Evolutionary conservation across 805 yeast genomes (phyloP), one percentile per base, ranked within the genome.

Genomic region (Ogataea haglerorum): DNA sequence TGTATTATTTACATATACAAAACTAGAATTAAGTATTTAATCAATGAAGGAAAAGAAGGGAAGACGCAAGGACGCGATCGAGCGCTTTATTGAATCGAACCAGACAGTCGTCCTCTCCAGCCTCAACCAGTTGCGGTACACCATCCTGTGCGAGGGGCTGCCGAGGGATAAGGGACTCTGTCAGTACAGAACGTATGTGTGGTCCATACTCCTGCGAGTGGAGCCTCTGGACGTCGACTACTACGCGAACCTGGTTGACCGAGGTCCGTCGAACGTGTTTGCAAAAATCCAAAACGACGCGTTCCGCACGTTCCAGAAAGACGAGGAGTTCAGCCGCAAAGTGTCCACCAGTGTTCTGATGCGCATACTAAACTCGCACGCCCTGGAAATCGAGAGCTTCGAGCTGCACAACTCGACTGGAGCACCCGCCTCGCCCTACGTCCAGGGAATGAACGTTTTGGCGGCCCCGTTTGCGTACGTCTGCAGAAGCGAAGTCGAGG

Each of bases 391-490:
- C n/a, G 58, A 53, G 14, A 50, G 49, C 5, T 28, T 40, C n/a
- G 37, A 40, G 17, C 33, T 30, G 12, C 42, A 40, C 6, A 30
- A 49, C 2, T 30, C 35, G n/a, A 14, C 24, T 3, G 15, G 14
- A 10, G 15, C n/a, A 5, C n/a, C 34, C 7, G 51, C 69, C n/a
- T 68, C 71, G 6, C 64, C 70, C 0, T 87, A 87, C 56, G 96
- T 89, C n/a, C 96, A 89, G 58, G 96, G 96, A 2, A 78, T 90
- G 83, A 89, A 89, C 57, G 88, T 89, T 0, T 60, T 89, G 16
- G 73, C 84, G 17, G 96, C 95, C 0, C 96, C 96, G 1, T 75
- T 89, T 40, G 73, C 88, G 13, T 89, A 77, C 57, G 72, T 84
- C 1, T 73, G 84, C 51, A 79, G 81, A 30, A 77, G 88, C 25